Evolutionary conservation across 2,329 filamentous ascomycete species (phyloP), one percentile per base, ranked within the genome.

Genomic region (Paecilomyces formosus): DNA sequence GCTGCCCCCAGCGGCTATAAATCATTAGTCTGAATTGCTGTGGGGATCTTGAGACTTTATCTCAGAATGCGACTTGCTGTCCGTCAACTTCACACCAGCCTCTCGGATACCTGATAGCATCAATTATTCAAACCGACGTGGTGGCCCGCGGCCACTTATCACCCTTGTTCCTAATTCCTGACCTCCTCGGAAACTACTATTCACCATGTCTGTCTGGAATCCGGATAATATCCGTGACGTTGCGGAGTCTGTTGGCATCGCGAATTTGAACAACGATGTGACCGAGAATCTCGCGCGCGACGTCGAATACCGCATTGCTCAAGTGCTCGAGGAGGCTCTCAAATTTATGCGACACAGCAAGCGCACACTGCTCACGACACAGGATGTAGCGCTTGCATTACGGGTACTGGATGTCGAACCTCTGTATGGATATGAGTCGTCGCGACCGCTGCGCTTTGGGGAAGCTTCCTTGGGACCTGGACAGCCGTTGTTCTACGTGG

Each of bases 331-430:
- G 67, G 93, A 97, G 77, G 89, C 92, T 2, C 82, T 97, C 67
- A 95, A 96, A 71, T 94, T 95, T 74, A 99, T 99, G 94, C 90
- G 92, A 67, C 89, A 93, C 68, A 86, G 88, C 22, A 89, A 90
- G 73, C 87, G 94, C 62, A 97, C 92, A 1, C 88, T 89, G 0
- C 80, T 99, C 64, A 92, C 88, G 21, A 95, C 94, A 55, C 89
- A 93, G 69, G 94, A 99, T 75, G 85, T 97, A 58, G 87, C 90
- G 53, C 87, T 93, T 64, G 94, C 94, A 3, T 79, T 99, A 63
- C 86, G 86, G 62, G 86, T 92, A 11, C 81, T 99, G 55, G 92
- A 97, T 68, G 90, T 97, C 24, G 94, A 99, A 75, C 94, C 94
- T 1, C 83, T 97, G 1, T 97, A 97, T 70, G 94, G 94, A 21